Base-by-base conservation (phyloP, 148 eudicot species). In the Suaeda aralocaspica region DNA sequence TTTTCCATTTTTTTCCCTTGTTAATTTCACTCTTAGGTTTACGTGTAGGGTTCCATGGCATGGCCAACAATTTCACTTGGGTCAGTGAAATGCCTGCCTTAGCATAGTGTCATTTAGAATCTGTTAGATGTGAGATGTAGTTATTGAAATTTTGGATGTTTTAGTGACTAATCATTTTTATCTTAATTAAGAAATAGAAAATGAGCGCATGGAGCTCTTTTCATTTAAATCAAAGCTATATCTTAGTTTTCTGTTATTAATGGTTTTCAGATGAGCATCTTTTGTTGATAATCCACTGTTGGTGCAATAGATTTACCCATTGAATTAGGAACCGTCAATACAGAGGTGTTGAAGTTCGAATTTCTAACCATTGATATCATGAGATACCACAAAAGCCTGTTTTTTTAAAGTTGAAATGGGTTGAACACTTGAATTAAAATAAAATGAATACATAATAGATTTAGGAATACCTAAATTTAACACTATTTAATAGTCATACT, bases 131-230 rank as follows among this genome's bases (percentile, higher is more conserved):
- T 52, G 76, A 61, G 59, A n/a, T 71, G 72, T 71, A 77, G 71
- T 66, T 67, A 53, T 25, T 44, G 50, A 30, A 67, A 58, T 60
- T 49, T 53, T 59, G 29, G 62, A 21, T 77, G 74, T 77, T 72
- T 41, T 30, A 59, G 76, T 67, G 72, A 58, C 66, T 72, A 30
- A 61, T 67, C 69, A 67, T 66, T 72, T 64, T 59, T 71, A 63
- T 48, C 39, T 65, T 19, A 50, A 50, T 34, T 55, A 31, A 59
- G 71, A 56, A 76, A 65, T 66, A 67, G 59, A 59, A 59, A 51
- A 30, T 1, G 49, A 72, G 55, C 39, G 42, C 42, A 5, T 66
- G 71, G 28, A 66, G 34, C 45, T 33, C 61, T 53, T 65, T 46
- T 57, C 64, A n/a, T 66, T 18, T 19, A 60, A 33, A 60, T 59